Evolutionary conservation across 2,329 filamentous ascomycete genomes (phyloP), one percentile per base, ranked within the genome.

Genomic region (Colletotrichum gloeosporioides): DNA sequence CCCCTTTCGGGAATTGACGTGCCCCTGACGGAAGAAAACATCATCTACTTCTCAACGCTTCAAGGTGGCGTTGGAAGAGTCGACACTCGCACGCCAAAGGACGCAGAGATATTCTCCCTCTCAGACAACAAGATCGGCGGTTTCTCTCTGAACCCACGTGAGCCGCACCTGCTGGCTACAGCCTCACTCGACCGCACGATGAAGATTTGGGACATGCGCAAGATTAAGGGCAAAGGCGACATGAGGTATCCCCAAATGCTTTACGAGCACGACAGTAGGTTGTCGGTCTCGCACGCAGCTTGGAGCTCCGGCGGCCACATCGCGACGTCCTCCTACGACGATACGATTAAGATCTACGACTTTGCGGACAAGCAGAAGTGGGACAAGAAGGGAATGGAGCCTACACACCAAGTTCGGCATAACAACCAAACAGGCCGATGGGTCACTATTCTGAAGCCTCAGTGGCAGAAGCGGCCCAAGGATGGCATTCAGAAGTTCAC

Each of bases 341-440:
- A 99, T 80, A 98, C 95, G 0, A 91, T 99, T 78, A 99, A 99
- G 82, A 94, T 99, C 12, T 95, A 99, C 85, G 91, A 96, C 79
- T 95, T 98, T 79, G 88, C 90, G 0, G 89, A 90, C 10, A 89
- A 93, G 1, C 84, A 86, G 0, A 86, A 87, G 2, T 96, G 92
- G 92, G 89, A 87, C 78, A 83, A 87, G 2, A 85, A 89, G 15
- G 88, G 91, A 9, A 94, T 98, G 90, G 87, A 92, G 77, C 96
- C 96, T 0, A 87, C 89, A 1, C 90, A 92, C 1, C 1, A 89
- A 89, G 13, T 44, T 3, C 39, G 39, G 1, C 97, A 99, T 82
- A 99, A 99, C 82, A 98, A 98, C 81, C 97, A 99, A 86, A 99
- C 96, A 0, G 97, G 96, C 0, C 90, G 96, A 71, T 98, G 95